Conservation (phyloP, 495 filamentous ascomycete species). For the Aspergillus olivimuriae region DNA sequence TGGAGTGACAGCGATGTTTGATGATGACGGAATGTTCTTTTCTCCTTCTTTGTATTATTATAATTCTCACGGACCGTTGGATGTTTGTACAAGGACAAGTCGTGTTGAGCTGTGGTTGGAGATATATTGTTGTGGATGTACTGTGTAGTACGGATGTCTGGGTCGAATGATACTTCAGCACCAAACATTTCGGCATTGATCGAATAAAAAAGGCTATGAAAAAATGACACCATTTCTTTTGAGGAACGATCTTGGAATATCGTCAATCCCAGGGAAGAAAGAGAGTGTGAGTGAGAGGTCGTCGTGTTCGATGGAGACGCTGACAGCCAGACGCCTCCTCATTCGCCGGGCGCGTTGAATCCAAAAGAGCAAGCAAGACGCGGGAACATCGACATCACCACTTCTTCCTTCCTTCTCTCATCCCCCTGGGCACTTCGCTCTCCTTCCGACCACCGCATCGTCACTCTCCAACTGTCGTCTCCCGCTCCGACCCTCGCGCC, state of each 20-base stretch:
- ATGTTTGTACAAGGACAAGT: too few species aligned
- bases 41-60: conserved; percentile 3
- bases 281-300: neutral
- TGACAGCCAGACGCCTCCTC: conserved; percentile 3
- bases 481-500: neutral
- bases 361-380: neutral
- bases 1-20: too few species aligned
- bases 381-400: neutral
- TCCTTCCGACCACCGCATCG: neutral
- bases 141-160: too few species aligned
- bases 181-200: too few species aligned
- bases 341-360: conserved; percentile 4
- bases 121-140: too few species aligned
- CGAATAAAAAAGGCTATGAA: too few species aligned
- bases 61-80: neutral
- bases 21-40: neutral
- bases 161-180: too few species aligned
- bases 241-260: too few species aligned
- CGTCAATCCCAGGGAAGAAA: neutral
- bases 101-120: too few species aligned
- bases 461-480: neutral
- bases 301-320: neutral
- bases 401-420: neutral
- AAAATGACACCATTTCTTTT: too few species aligned
- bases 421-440: neutral